A percentile compares a stretch with the other conserved stretches of the same genome.
These are phyloP conservation scores for Teunomyces gatunensis DNA, from an alignment of 805 yeast genomes.

Conservation along the genomic window DNA sequence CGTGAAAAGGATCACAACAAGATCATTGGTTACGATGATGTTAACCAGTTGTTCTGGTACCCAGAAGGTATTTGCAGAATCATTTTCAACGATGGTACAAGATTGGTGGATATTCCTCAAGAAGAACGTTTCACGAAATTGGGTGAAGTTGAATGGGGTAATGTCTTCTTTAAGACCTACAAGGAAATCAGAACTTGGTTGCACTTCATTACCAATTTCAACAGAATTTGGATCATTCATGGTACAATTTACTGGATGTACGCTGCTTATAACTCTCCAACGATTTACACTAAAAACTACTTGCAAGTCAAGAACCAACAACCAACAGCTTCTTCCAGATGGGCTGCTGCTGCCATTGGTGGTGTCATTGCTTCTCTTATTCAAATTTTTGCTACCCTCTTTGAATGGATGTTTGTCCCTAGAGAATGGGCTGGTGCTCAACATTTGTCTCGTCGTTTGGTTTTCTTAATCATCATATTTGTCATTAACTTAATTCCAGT, in stretches of 20 bases:
- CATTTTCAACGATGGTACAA: constrained; percentile 85
- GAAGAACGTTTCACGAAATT: constrained; percentile 86
- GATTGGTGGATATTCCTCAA: constrained; percentile 84
- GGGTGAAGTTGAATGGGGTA: constrained; percentile 90
- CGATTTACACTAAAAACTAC: constrained; percentile 84
- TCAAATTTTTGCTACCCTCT: constrained; percentile 82
- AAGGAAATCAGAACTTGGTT: constrained; percentile 97
- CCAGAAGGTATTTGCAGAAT: constrained; percentile 97
- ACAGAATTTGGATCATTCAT: constrained; percentile 97
- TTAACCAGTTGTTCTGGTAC: constrained; percentile 98
- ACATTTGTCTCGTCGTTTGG: constrained; percentile 83
- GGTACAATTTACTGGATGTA: constrained; percentile 91
- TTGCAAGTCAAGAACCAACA: constrained; percentile 77
- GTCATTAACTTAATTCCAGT: constrained; percentile 80
- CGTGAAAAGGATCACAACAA: constrained; percentile 83
- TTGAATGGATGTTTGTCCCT: constrained; percentile 96
- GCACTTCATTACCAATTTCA: constrained; percentile 90
- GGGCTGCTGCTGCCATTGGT: constrained; percentile 92
- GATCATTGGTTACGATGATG: constrained; percentile 93
- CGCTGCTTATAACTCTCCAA: constrained; percentile 87
- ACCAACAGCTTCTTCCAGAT: constrained; percentile 86
- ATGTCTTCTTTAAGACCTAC: constrained; percentile 93
- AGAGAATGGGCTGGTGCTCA: constrained; percentile 99
- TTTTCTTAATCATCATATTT: constrained; percentile 67
- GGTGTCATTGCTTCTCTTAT: constrained; percentile 82